phyloP scores from a whole-genome alignment of 768 basidiomycete species.

The Sporobolomyces phaffii region DNA sequence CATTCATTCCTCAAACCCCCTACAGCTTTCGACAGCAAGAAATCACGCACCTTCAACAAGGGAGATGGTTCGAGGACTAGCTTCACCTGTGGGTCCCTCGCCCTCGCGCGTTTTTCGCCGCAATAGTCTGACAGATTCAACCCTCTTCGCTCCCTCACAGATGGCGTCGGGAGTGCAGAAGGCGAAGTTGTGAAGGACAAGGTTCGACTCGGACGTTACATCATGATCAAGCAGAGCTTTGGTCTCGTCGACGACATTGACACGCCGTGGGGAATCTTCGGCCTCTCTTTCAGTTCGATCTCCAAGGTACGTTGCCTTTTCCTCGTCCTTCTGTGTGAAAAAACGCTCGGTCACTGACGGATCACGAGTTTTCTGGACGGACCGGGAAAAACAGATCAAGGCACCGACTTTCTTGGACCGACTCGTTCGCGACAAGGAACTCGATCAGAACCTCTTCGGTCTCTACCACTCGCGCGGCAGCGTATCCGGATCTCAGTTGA shows the following conservation, averaged over 20 bases:
- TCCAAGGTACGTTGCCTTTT: not conserved
- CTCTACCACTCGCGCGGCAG: conserved; percentile 6
- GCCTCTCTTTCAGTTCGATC: not conserved
- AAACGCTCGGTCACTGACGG: not conserved
- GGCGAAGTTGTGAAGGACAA: not conserved
- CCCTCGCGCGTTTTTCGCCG: not conserved
- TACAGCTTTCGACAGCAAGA: not conserved
- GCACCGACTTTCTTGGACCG: not conserved
- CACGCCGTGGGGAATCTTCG: not conserved
- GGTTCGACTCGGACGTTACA: not conserved
- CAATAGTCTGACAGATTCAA: no score
- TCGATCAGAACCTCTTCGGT: not conserved
- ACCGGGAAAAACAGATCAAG: not conserved
- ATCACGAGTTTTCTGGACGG: not conserved
- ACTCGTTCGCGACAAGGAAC: not conserved
- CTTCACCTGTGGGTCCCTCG: not conserved
- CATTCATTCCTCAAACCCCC: no score
- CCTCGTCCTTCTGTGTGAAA: not conserved
- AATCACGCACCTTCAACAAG: not conserved
- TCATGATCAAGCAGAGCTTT: not conserved
- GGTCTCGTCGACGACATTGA: not conserved
- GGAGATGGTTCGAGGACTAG: not conserved
- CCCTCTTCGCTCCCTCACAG: not conserved
- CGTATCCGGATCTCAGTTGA: not conserved
- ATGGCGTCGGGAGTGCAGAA: not conserved